phyloP scores from a whole-genome alignment of 768 basidiomycete species.

The Podaxis sp. region DNA sequence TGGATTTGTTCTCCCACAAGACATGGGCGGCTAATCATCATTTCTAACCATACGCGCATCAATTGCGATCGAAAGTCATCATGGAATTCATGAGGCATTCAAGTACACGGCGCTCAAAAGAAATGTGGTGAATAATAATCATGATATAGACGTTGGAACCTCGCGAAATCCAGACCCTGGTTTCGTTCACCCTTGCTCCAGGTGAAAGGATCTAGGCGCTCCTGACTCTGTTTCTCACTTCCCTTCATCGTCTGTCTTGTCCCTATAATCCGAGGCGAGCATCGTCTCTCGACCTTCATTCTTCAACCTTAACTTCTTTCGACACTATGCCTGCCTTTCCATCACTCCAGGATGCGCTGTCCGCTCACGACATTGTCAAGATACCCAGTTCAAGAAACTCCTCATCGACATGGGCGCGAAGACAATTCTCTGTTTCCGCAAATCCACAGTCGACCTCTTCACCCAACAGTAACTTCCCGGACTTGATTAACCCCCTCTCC shows the following conservation, averaged over 20 bases:
- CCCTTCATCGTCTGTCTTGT: neutral
- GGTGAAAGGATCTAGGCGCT: neutral
- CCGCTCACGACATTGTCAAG: neutral
- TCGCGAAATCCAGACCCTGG: neutral
- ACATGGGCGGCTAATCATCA: neutral
- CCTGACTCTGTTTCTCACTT: neutral
- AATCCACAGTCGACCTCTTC: neutral
- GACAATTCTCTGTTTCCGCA: neutral
- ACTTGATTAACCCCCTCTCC: too few relatives aligned
- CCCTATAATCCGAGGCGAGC: neutral
- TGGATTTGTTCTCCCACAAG: too few relatives aligned
- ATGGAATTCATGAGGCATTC: neutral
- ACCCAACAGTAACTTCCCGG: neutral
- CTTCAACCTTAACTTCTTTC: neutral
- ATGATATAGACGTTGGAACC: neutral
- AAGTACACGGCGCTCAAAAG: neutral
- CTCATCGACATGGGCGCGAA: neutral
- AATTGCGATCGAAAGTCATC: neutral
- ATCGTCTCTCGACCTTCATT: neutral
- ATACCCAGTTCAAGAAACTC: too few relatives aligned
- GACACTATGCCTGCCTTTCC: neutral
- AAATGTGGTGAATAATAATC: neutral
- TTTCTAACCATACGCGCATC: neutral
- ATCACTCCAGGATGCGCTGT: neutral
- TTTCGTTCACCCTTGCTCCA: neutral